Percentiles rank a stretch among this genome's conserved stretches.
Conservation (phyloP, 257 asterid species). For the Knoxia roxburghii region DNA sequence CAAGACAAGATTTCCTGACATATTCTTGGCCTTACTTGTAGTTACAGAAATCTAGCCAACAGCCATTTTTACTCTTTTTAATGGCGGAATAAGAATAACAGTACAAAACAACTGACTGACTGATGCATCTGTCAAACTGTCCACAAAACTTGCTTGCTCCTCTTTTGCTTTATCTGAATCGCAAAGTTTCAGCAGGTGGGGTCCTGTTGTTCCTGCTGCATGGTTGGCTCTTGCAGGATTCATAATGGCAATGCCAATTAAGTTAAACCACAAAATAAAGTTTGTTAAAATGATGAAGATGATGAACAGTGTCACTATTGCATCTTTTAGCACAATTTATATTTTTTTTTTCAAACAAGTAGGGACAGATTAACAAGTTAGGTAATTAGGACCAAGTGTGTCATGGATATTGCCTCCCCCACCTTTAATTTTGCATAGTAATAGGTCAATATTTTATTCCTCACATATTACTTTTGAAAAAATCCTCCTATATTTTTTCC, state of each 20-base stretch:
- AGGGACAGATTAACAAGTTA: slow-evolving; percentile 4
- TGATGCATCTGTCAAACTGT: slow-evolving; percentile 17
- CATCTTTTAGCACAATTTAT: neutral
- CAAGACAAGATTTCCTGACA: slow-evolving; percentile 5
- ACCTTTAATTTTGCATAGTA: too few species aligned
- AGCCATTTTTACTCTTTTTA: slow-evolving; percentile 3
- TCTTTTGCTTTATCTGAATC: slow-evolving; percentile 34
- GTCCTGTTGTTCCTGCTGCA: slow-evolving; percentile 10
- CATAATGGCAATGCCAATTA: neutral
- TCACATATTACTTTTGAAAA: too few species aligned
- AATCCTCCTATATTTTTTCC: too few species aligned
- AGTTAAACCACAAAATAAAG: neutral
- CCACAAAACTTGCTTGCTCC: slow-evolving; percentile 19
- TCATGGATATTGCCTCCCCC: too few species aligned
- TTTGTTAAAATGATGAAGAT: neutral
- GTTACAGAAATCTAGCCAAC: slow-evolving; percentile 19
- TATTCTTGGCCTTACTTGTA: slow-evolving; percentile 34
- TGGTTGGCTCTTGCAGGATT: slow-evolving; percentile 7
- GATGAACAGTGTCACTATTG: neutral
- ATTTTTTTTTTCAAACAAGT: neutral
- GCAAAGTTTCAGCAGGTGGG: slow-evolving; percentile 16
- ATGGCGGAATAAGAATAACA: slow-evolving; percentile 15
- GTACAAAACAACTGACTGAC: slow-evolving; percentile 22
- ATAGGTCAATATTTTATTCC: too few species aligned
- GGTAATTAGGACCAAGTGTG: neutral